These are phyloP conservation scores for Microascus cirrosus DNA, from an alignment of 2,329 filamentous ascomycete genomes.

Conservation along the genomic window DNA sequence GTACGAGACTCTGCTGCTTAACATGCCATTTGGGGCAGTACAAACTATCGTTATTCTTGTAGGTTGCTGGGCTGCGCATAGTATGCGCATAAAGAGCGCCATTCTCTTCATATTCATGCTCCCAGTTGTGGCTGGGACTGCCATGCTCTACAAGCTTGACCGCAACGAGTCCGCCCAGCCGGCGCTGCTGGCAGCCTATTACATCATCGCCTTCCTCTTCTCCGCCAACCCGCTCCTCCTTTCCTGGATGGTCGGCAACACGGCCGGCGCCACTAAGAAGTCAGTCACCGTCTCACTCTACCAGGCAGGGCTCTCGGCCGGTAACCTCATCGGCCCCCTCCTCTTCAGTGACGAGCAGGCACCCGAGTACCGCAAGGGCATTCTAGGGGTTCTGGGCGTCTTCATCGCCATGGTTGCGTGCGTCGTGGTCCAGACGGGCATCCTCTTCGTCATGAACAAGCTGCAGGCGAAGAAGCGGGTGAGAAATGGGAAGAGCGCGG, in stretches of 20 bases:
- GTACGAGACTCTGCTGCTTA: slow-evolving; percentile 46
- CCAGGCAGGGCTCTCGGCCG: slow-evolving; percentile 49
- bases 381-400: slow-evolving; percentile 42
- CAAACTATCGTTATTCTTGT: slow-evolving; percentile 49
- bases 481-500: slow-evolving; percentile 46
- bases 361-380: slow-evolving; percentile 45
- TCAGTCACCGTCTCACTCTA: slow-evolving; percentile 52
- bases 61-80: slow-evolving; percentile 46
- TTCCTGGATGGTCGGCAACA: slow-evolving; percentile 60
- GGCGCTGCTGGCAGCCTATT: slow-evolving; percentile 48
- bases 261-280: slow-evolving; percentile 57
- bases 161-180: slow-evolving; percentile 26
- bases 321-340: slow-evolving; percentile 57
- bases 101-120: slow-evolving; percentile 42
- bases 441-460: slow-evolving; percentile 45
- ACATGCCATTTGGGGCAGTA: slow-evolving; percentile 55
- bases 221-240: slow-evolving; percentile 56
- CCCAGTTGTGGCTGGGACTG: slow-evolving; percentile 48
- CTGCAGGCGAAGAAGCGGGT: slow-evolving; percentile 43
- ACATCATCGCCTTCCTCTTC: slow-evolving; percentile 55
- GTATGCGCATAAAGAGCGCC: slow-evolving; percentile 42
- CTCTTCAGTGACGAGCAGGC: slow-evolving; percentile 48
- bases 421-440: slow-evolving; percentile 39
- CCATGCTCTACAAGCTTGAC: slow-evolving; percentile 42
- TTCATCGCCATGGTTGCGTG: slow-evolving; percentile 41